Evolutionary conservation across 1,284 basidiomycete genomes (phyloP).

Genomic region (Cystobasidium sp.): DNA sequence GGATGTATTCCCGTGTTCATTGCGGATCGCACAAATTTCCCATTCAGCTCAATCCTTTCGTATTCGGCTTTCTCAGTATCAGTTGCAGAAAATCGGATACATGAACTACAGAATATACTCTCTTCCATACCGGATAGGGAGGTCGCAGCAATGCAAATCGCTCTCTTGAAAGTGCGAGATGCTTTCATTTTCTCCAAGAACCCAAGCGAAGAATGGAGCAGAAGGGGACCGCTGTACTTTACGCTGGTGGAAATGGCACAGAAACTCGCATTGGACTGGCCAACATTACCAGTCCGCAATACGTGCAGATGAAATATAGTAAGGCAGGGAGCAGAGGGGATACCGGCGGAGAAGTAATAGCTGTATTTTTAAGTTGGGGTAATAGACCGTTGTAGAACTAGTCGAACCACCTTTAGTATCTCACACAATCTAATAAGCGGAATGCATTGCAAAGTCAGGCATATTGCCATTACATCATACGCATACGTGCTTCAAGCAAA

Average conservation of each 20-base stretch:
- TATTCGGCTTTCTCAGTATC: slow-evolving; percentile 60
- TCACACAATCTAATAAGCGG: too few species aligned
- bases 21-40: slow-evolving; percentile 59
- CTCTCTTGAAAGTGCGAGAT: slow-evolving; percentile 58
- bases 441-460: too few species aligned
- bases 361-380: not conserved
- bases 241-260: slow-evolving; percentile 40
- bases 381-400: not conserved
- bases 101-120: slow-evolving; percentile 59
- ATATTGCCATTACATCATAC: too few species aligned
- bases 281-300: slow-evolving; percentile 28
- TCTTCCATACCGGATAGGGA: slow-evolving; percentile 56
- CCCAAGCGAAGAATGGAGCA: slow-evolving; percentile 56
- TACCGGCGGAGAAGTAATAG: not conserved
- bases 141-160: slow-evolving; percentile 59
- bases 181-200: slow-evolving; percentile 58
- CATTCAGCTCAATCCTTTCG: slow-evolving; percentile 59
- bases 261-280: slow-evolving; percentile 34
- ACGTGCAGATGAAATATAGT: slow-evolving; percentile 14
- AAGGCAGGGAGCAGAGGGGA: not conserved
- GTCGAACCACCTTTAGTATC: too few species aligned
- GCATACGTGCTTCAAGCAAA: too few species aligned
- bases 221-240: slow-evolving; percentile 55
- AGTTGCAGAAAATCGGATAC: slow-evolving; percentile 59
- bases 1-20: slow-evolving; percentile 61